Evolutionary conservation across 139 green algal genomes (phyloP).

Genomic region (Coelastrella sp.): DNA sequence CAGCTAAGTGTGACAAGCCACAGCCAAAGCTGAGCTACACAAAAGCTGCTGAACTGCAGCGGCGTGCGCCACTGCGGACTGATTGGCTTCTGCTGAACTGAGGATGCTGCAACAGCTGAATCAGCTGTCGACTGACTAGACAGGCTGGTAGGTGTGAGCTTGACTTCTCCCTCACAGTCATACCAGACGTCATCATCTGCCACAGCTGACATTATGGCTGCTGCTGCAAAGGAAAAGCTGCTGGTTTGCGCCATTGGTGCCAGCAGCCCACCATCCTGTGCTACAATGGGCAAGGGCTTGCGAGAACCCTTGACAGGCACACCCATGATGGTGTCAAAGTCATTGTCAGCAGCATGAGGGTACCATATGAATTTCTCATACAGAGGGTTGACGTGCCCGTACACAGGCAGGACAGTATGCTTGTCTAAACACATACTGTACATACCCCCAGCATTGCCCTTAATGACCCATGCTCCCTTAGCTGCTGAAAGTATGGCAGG

Average conservation of each 20-base stretch:
- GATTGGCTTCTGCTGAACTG: too few relatives aligned
- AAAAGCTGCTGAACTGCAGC: too few relatives aligned
- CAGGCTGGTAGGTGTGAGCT: too few relatives aligned
- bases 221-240: not conserved
- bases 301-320: not conserved
- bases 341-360: not conserved
- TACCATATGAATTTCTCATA: not conserved
- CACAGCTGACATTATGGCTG: not conserved
- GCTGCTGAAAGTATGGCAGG: not conserved
- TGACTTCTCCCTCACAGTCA: not conserved
- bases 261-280: not conserved
- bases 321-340: not conserved
- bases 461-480: not conserved
- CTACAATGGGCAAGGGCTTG: not conserved
- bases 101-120: too few relatives aligned
- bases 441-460: not conserved
- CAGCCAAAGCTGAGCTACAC: too few relatives aligned
- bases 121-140: not conserved
- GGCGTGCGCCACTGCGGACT: too few relatives aligned
- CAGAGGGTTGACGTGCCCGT: not conserved
- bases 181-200: not conserved
- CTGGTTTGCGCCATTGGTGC: not conserved
- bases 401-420: not conserved
- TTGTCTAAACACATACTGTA: not conserved
- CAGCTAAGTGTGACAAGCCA: too few relatives aligned